These are phyloP conservation scores for Leishmania lainsoni DNA, from an alignment of 208 protist species.

Conservation along the genomic window DNA sequence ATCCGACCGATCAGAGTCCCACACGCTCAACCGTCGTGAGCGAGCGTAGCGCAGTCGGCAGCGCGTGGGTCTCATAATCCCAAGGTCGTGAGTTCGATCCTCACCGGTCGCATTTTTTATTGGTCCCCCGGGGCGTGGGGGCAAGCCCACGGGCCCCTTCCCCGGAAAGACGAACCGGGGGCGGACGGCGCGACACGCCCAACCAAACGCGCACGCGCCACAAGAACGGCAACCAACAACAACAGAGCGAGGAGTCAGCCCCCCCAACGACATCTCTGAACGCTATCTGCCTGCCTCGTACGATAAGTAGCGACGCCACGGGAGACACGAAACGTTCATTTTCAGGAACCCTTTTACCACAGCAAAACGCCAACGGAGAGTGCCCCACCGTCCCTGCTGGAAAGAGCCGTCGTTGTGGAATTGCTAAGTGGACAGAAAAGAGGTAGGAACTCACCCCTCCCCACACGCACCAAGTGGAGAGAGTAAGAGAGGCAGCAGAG, in stretches of 20 bases:
- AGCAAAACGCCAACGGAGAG: neutral
- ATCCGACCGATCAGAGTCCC: no score
- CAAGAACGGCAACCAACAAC: neutral
- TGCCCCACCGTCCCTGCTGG: neutral
- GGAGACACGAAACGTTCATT: slow-evolving; percentile 62
- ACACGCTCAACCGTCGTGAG: neutral
- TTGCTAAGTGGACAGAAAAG: neutral
- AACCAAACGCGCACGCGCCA: neutral
- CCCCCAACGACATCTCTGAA: slow-evolving; percentile 42
- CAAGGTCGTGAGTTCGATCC: slow-evolving; percentile 95
- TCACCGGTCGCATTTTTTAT: slow-evolving; percentile 58
- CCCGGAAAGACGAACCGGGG: no score
- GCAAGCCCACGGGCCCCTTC: no score
- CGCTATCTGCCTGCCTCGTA: slow-evolving; percentile 53
- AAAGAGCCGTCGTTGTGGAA: neutral
- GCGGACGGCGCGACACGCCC: neutral
- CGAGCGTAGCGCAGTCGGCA: slow-evolving; percentile 94
- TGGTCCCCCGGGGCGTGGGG: neutral
- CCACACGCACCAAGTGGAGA: neutral
- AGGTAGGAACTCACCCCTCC: neutral
- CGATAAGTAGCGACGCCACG: slow-evolving; percentile 27
- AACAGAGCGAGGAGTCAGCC: neutral
- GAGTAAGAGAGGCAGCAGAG: neutral
- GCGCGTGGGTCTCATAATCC: slow-evolving; percentile 96
- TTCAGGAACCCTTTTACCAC: neutral